These are phyloP conservation scores for Botrytis hyacinthi DNA, from an alignment of 2,329 filamentous ascomycete genomes.

Conservation along the genomic window DNA sequence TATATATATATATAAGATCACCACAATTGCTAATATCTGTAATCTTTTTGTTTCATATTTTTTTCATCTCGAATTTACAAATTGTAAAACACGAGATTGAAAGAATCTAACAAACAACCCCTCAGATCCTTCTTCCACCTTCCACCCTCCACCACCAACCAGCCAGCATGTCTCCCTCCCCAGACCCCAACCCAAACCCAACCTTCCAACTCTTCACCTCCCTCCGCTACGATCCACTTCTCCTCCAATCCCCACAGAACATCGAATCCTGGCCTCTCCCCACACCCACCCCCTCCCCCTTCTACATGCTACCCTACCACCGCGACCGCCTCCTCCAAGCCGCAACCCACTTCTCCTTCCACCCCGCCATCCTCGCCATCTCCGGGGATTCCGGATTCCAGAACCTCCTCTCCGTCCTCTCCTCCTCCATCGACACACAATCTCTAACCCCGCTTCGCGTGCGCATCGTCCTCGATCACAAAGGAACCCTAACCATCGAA, in stretches of 20 bases:
- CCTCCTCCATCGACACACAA: conserved; percentile 32
- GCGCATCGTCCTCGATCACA: conserved; percentile 52
- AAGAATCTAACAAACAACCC: background rate
- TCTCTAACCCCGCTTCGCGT: conserved; percentile 47
- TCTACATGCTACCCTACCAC: conserved; percentile 80
- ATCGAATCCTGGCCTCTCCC: conserved; percentile 44
- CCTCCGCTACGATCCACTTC: conserved; percentile 65
- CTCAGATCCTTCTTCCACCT: background rate
- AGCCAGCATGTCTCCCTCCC: background rate
- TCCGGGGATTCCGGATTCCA: conserved; percentile 48
- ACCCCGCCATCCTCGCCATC: conserved; percentile 37
- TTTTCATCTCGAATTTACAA: too few species aligned
- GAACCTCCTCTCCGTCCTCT: conserved; percentile 44
- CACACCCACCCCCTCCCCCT: conserved; percentile 50
- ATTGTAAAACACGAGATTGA: background rate
- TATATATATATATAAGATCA: background rate
- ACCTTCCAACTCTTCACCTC: conserved; percentile 66
- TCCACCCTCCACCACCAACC: background rate
- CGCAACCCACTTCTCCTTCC: conserved; percentile 56
- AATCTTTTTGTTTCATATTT: background rate
- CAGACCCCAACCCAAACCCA: background rate
- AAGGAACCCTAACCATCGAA: conserved; percentile 49
- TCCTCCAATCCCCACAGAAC: conserved; percentile 42
- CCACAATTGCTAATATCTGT: too few species aligned
- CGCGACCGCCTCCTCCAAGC: conserved; percentile 72